These are phyloP conservation scores for Penicilliopsis zonata DNA, from an alignment of 495 filamentous ascomycete genomes.

Conservation along the genomic window DNA sequence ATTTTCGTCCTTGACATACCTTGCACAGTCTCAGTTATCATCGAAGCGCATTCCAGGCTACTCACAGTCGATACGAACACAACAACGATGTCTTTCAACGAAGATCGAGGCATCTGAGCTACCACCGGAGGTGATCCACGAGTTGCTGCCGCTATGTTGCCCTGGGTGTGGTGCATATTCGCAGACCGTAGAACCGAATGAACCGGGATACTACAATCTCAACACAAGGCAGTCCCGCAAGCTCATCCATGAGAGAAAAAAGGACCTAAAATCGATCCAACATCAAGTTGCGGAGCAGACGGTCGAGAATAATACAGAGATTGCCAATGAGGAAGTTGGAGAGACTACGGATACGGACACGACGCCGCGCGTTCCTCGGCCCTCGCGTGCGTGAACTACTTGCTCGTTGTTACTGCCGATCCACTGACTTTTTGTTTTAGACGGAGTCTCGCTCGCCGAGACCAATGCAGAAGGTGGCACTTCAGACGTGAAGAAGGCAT, in stretches of 20 bases:
- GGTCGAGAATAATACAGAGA: no score
- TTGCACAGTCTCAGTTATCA: constrained; percentile 3
- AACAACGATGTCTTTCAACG: constrained; percentile 14
- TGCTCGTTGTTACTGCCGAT: background rate
- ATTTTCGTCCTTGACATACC: constrained; percentile 1
- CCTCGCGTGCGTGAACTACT: constrained; percentile 9
- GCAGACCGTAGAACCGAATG: constrained; percentile 54
- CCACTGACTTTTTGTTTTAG: constrained; percentile 7
- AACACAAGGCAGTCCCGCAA: constrained; percentile 35
- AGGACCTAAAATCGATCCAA: background rate
- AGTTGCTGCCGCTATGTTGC: constrained; percentile 40
- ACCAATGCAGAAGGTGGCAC: constrained; percentile 9
- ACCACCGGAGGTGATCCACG: constrained; percentile 3
- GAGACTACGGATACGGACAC: constrained; percentile 1
- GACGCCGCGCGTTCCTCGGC: constrained; percentile 6
- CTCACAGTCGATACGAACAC: constrained; percentile 1
- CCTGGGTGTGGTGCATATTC: constrained; percentile 81
- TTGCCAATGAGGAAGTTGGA: no score
- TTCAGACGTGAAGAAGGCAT: no score
- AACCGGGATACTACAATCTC: constrained; percentile 66
- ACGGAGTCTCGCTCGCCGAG: constrained; percentile 27
- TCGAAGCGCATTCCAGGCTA: constrained; percentile 2
- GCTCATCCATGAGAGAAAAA: constrained; percentile 22
- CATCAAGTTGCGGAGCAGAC: no score
- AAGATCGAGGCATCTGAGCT: constrained; percentile 1